These are phyloP conservation scores for Hawksworthiomyces lignivorus DNA, from an alignment of 2,329 filamentous ascomycete species.

Conservation along the genomic window DNA sequence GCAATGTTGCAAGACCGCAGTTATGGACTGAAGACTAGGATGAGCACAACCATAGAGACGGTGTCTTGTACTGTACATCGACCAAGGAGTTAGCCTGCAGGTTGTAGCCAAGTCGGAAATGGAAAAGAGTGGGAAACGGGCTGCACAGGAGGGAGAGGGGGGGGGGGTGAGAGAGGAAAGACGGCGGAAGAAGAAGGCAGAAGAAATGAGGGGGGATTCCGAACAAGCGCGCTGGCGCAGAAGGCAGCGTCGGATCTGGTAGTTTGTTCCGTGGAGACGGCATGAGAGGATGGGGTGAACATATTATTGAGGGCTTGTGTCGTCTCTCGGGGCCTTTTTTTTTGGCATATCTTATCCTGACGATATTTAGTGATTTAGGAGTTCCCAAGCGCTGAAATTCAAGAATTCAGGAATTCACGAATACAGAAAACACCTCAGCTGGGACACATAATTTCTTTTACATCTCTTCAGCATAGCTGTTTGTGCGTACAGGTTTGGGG, in stretches of 20 bases:
- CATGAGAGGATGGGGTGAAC: neutral
- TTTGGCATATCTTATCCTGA: no score
- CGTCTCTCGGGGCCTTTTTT: no score
- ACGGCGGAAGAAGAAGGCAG: constrained; percentile 3
- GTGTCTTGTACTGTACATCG: constrained; percentile 13
- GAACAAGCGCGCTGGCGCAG: constrained; percentile 34
- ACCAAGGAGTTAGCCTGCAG: constrained; percentile 1
- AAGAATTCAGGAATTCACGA: no score
- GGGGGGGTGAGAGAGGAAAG: constrained; percentile 9
- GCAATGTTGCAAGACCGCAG: constrained; percentile 4
- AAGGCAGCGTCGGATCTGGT: constrained; percentile 25
- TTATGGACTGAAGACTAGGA: neutral
- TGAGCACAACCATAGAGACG: neutral
- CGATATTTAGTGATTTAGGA: no score
- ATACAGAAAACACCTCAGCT: no score
- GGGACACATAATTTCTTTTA: no score
- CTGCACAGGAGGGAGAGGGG: constrained; percentile 11
- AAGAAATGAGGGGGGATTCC: constrained; percentile 12
- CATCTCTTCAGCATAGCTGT: no score
- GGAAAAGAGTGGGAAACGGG: constrained; percentile 9
- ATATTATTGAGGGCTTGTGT: no score
- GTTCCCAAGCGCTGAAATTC: no score
- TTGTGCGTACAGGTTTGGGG: no score
- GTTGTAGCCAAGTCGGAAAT: constrained; percentile 2
- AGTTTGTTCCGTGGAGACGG: constrained; percentile 7